Base-by-base conservation (phyloP, 495 filamentous ascomycete genomes). In the Trichoderma asperelloides region DNA sequence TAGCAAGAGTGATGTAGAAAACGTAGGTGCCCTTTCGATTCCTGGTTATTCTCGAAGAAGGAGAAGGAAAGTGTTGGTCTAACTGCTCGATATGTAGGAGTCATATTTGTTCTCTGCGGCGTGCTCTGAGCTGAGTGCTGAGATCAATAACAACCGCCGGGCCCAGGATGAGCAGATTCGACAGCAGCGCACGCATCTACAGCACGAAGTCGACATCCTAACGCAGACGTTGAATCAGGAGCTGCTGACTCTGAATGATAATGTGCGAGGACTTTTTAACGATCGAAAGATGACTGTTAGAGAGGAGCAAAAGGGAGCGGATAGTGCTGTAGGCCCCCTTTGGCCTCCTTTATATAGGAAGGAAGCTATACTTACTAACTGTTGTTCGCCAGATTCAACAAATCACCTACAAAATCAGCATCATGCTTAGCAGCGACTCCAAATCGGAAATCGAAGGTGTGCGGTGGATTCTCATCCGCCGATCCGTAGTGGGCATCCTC, bases 31-130 rank as follows among this genome's bases (percentile, higher is more conserved):
- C n/a, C 64, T 5, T 60, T 39, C 18, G 55, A 51, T n/a, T 12
- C 39, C 39, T 6, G 12, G 5, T 45, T 0, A 18, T 27, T 28
- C 30, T 25, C 4, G 69, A 30, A 18, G 27, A 21, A n/a, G 27
- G 25, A 45, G 49, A 49, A 62, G 65, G 39, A 64, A 12, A 11
- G 21, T 64, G 33, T 2, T 37, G 40, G 23, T 4, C 41, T 40
- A 25, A 39, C 37, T 30, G 33, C 5, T 15, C 6, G 13, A 55
- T 13, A 7, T 21, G 27, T 66, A 87, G 84, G 92, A 96, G 77
- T 86, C 87, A 0, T 99, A 98, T 74, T 83, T 98, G 41, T 99
- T 99, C 80, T 85, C 90, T 47, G 94, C 95, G 18, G 95, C 96
- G 16, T 97, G 93, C 75, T 92, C 89, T 16, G 95, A 99, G 78